These are phyloP conservation scores for Trichoderma arundinaceum DNA, from an alignment of 2,329 filamentous ascomycete genomes.

Conservation along the genomic window DNA sequence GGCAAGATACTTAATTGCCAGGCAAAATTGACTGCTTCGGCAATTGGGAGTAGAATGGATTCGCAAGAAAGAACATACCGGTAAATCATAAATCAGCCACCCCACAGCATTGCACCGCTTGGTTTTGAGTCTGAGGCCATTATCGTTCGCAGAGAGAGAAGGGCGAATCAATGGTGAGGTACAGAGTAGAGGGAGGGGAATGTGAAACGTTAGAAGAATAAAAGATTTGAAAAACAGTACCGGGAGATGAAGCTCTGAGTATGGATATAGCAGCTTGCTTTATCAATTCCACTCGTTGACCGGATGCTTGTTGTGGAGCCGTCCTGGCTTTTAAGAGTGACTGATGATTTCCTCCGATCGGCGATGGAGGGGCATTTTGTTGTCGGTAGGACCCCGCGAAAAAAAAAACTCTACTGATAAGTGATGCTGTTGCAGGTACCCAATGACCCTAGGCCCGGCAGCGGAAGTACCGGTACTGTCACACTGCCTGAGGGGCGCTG, in stretches of 20 bases:
- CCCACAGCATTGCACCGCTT: slow-evolving; percentile 48
- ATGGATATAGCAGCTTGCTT: neutral
- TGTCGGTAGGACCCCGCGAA: slow-evolving; percentile 17
- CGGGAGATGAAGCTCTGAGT: neutral
- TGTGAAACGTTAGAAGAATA: neutral
- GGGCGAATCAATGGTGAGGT: neutral
- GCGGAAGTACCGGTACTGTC: neutral
- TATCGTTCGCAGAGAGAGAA: neutral
- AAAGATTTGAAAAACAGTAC: neutral
- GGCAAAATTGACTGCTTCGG: too few relatives aligned
- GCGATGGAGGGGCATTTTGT: slow-evolving; percentile 20
- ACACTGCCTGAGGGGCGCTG: neutral
- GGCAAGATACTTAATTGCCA: neutral
- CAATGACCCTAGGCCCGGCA: neutral
- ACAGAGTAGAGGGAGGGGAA: neutral
- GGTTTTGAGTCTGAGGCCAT: slow-evolving; percentile 43
- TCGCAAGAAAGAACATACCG: slow-evolving; percentile 42
- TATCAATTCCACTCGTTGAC: neutral
- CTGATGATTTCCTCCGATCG: slow-evolving; percentile 18
- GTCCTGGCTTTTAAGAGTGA: neutral
- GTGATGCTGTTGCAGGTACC: neutral
- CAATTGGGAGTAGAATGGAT: neutral
- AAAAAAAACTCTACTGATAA: slow-evolving; percentile 20
- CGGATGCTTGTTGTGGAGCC: slow-evolving; percentile 5
- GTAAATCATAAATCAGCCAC: slow-evolving; percentile 60